Evolutionary conservation across 2,329 filamentous ascomycete genomes (phyloP).

Genomic region (Neofusicoccum cordaticola): DNA sequence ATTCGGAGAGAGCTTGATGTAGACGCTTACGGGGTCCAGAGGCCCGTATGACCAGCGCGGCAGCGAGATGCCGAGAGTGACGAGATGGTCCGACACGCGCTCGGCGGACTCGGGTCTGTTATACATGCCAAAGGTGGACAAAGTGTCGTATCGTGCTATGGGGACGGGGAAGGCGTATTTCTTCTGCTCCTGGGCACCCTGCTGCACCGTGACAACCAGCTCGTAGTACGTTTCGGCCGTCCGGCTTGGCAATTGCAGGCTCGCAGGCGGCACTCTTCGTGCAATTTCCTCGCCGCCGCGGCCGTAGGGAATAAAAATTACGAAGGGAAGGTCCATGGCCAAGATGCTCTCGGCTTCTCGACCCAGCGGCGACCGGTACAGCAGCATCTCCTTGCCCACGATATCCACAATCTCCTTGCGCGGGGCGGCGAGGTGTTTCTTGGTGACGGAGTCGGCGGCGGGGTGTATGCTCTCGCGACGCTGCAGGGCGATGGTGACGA

Average conservation of each 20-base stretch:
- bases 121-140: constrained; percentile 99
- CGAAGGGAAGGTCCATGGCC: constrained; percentile 95
- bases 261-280: constrained; percentile 85
- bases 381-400: constrained; percentile 90
- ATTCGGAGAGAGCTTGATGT: constrained; percentile 91
- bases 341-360: constrained; percentile 85
- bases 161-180: constrained; percentile 91
- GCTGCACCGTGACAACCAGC: constrained; percentile 91
- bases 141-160: constrained; percentile 87
- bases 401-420: constrained; percentile 88
- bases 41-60: constrained; percentile 97
- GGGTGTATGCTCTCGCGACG: constrained; percentile 95
- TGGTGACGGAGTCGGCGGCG: constrained; percentile 88
- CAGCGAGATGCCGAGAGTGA: constrained; percentile 86
- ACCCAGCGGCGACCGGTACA: constrained; percentile 82
- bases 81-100: constrained; percentile 81
- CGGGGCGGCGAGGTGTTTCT: constrained; percentile 85
- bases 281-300: constrained; percentile 87
- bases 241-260: constrained; percentile 81
- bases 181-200: constrained; percentile 80
- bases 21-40: constrained; percentile 90
- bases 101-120: constrained; percentile 90
- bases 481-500: constrained; percentile 91
- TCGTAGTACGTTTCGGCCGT: constrained; percentile 98
- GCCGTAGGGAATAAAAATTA: constrained; percentile 95